phyloP scores from a whole-genome alignment of 495 filamentous ascomycete genomes.

The Penicillium cataractarum region DNA sequence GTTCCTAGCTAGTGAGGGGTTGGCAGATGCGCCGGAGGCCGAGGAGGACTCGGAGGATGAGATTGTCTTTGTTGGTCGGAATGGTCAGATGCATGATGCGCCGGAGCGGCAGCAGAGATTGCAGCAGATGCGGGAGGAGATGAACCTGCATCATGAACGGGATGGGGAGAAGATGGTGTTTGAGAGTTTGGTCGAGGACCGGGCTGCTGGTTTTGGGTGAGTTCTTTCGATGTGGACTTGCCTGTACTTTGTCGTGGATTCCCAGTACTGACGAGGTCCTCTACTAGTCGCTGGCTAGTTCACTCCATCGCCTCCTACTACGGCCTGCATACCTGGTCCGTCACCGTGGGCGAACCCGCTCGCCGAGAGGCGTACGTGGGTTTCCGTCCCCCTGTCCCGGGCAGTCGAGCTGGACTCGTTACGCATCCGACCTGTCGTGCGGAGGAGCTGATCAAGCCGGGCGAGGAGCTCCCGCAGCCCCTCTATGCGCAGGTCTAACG shows the following conservation, averaged over 20 bases:
- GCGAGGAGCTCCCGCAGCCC: constrained; percentile 59
- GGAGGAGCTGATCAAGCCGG: constrained; percentile 40
- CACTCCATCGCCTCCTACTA: constrained; percentile 94
- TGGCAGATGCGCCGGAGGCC: constrained; percentile 53
- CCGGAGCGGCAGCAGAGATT: constrained; percentile 39
- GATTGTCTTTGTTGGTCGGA: constrained; percentile 87
- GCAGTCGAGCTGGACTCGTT: constrained; percentile 33
- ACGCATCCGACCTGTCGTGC: constrained; percentile 31
- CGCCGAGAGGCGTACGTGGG: constrained; percentile 91
- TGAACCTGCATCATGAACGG: constrained; percentile 48
- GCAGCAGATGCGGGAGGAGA: constrained; percentile 41
- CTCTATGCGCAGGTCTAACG: constrained; percentile 63
- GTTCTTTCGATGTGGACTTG: constrained; percentile 34
- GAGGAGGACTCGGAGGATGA: constrained; percentile 76
- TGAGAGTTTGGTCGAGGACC: constrained; percentile 72
- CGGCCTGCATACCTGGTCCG: constrained; percentile 81
- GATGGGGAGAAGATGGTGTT: constrained; percentile 76
- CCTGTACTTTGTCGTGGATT: not conserved
- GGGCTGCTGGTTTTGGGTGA: constrained; percentile 79
- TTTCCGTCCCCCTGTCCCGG: constrained; percentile 50
- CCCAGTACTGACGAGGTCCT: constrained; percentile 10
- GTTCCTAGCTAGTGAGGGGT: constrained; percentile 45
- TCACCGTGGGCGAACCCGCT: constrained; percentile 74
- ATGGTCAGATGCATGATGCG: constrained; percentile 72
- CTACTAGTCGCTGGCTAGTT: constrained; percentile 81